A percentile compares a stretch with the other conserved stretches of the same genome.
Evolutionary conservation across 208 protist genomes (phyloP).

Genomic region (Leishmania arabica): DNA sequence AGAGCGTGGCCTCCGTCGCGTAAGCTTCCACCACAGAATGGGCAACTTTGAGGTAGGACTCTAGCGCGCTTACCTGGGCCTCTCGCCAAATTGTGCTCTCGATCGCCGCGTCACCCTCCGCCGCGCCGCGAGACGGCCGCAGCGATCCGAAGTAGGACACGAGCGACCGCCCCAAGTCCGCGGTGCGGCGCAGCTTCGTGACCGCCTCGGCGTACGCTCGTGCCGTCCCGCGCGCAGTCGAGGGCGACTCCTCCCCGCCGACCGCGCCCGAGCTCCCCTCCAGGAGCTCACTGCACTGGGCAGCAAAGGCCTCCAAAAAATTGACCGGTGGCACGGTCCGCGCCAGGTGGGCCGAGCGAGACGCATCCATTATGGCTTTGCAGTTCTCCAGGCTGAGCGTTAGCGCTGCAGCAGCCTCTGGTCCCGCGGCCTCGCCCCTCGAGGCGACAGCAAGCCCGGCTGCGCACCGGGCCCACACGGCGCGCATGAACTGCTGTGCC

Average conservation of each 20-base stretch:
- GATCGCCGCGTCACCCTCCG: not conserved
- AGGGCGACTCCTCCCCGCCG: not conserved
- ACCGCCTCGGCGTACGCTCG: constrained; percentile 13
- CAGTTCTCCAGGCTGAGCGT: constrained; percentile 20
- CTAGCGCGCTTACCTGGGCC: not conserved
- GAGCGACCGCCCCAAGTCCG: constrained; percentile 15
- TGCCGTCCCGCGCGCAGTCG: constrained; percentile 11
- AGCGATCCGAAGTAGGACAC: constrained; percentile 17
- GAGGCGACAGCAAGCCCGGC: constrained; percentile 7
- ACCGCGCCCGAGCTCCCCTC: not conserved
- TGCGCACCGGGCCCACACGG: constrained; percentile 18
- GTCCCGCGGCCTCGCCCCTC: not conserved
- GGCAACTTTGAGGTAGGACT: constrained; percentile 25
- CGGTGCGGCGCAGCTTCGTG: constrained; percentile 17
- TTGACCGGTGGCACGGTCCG: not conserved
- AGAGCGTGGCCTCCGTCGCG: constrained; percentile 20
- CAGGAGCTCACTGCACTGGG: constrained; percentile 7
- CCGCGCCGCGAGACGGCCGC: not conserved
- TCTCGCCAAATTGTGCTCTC: not conserved
- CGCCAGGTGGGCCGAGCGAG: not conserved
- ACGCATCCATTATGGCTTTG: constrained; percentile 33
- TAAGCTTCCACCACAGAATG: constrained; percentile 7
- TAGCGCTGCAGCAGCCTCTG: not conserved
- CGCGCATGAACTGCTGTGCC: constrained; percentile 6
- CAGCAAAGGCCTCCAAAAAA: constrained; percentile 11